Evolutionary conservation across 805 yeast genomes (phyloP).

Genomic region (Jamesozyma spencerorum): DNA sequence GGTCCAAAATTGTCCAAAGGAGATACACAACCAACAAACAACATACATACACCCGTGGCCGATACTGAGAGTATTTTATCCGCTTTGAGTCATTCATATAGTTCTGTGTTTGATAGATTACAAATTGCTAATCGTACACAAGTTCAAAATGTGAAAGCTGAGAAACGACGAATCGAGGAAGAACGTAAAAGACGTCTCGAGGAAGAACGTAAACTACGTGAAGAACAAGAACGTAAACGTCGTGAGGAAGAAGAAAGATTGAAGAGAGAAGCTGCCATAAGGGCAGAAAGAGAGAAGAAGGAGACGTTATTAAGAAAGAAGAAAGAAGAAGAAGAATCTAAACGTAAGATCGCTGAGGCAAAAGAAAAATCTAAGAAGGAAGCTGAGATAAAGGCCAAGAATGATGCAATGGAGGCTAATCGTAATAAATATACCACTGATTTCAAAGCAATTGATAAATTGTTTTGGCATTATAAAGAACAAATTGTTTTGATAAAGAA

Average conservation of each 20-base stretch:
- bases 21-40: not conserved
- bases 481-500: constrained; percentile 51
- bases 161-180: constrained; percentile 5
- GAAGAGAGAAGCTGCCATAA: constrained; percentile 12
- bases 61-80: not conserved
- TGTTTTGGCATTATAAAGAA: constrained; percentile 40
- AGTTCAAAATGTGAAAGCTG: constrained; percentile 3
- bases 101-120: constrained; percentile 5
- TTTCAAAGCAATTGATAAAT: constrained; percentile 33
- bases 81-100: constrained; percentile 8
- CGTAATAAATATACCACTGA: constrained; percentile 19
- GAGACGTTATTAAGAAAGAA: constrained; percentile 9
- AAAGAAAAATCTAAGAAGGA: constrained; percentile 22
- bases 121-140: constrained; percentile 8
- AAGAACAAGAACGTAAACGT: constrained; percentile 2
- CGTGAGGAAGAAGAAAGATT: constrained; percentile 5
- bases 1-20: too few species aligned
- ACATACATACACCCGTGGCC: not conserved
- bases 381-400: constrained; percentile 14
- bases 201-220: constrained; percentile 1
- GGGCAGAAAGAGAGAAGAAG: constrained; percentile 12
- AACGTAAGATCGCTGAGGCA: constrained; percentile 11
- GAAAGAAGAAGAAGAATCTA: constrained; percentile 11
- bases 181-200: constrained; percentile 1
- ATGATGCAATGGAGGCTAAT: constrained; percentile 15